Evolutionary conservation across 202 grass and related monocot genomes (phyloP).

Genomic region (Carex arenaria): DNA sequence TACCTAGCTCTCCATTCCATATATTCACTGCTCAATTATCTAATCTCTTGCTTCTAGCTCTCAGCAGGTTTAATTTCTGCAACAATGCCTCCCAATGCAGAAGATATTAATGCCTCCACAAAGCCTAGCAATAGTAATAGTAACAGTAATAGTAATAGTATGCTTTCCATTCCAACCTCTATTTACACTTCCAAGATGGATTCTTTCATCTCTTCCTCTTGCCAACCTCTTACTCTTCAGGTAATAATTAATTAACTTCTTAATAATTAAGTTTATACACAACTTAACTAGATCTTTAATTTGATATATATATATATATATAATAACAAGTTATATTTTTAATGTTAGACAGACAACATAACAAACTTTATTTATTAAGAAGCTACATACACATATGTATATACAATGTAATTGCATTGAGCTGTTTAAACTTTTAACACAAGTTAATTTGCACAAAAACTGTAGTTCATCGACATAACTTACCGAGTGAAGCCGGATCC

Average conservation of each 20-base stretch:
- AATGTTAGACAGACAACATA: not conserved
- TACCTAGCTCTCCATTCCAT: no score
- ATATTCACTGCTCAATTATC: no score
- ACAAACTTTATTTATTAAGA: not conserved
- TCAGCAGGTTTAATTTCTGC: not conserved
- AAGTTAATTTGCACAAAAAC: not conserved
- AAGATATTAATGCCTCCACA: not conserved
- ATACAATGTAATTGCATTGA: not conserved
- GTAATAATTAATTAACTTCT: constrained; percentile 28
- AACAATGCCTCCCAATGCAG: constrained; percentile 13
- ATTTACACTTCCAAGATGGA: constrained; percentile 58
- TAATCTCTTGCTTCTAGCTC: no score
- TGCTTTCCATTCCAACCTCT: not conserved
- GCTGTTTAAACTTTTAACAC: not conserved
- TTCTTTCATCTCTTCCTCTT: constrained; percentile 57
- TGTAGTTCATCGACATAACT: constrained; percentile 71
- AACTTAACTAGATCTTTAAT: not conserved
- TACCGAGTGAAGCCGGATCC: constrained; percentile 61
- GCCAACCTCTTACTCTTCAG: constrained; percentile 69
- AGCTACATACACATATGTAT: not conserved
- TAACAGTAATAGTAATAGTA: not conserved
- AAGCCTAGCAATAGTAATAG: not conserved
- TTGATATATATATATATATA: no score
- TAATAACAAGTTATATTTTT: no score
- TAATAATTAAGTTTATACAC: not conserved